phyloP scores from a whole-genome alignment of 2,329 filamentous ascomycete genomes.

The Diaporthe sp. region DNA sequence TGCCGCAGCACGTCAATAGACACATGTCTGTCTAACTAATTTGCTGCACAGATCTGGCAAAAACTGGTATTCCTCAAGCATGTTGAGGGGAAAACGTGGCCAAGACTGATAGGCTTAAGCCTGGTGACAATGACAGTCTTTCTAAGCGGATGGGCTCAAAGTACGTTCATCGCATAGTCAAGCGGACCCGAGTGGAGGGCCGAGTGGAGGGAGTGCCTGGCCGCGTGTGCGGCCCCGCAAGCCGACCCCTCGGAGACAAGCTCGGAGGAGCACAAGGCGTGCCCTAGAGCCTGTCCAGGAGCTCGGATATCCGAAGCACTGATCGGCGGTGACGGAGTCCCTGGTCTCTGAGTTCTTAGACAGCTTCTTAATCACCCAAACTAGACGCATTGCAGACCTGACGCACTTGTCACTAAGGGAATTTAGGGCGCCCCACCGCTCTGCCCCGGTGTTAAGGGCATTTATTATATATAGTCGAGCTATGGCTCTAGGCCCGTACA shows the following conservation, averaged over 20 bases:
- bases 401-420: background rate
- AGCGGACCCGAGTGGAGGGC: background rate
- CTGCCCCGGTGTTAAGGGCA: no score
- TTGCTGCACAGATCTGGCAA: background rate
- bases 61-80: background rate
- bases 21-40: no score
- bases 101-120: no score
- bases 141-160: background rate
- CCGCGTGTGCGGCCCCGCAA: constrained; percentile 10
- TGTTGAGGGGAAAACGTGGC: background rate
- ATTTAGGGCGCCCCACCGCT: background rate
- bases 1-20: background rate
- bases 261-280: constrained; percentile 1
- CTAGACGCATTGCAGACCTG: background rate
- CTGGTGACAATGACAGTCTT: no score
- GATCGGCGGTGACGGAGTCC: background rate
- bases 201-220: background rate
- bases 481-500: background rate
- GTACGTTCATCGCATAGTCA: background rate
- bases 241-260: constrained; percentile 13
- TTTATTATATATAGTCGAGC: background rate
- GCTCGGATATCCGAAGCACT: background rate
- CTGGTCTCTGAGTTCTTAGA: background rate
- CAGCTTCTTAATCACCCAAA: background rate
- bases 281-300: background rate